These are phyloP conservation scores for Esteya vermicola DNA, from an alignment of 2,329 filamentous ascomycete genomes.

Conservation along the genomic window DNA sequence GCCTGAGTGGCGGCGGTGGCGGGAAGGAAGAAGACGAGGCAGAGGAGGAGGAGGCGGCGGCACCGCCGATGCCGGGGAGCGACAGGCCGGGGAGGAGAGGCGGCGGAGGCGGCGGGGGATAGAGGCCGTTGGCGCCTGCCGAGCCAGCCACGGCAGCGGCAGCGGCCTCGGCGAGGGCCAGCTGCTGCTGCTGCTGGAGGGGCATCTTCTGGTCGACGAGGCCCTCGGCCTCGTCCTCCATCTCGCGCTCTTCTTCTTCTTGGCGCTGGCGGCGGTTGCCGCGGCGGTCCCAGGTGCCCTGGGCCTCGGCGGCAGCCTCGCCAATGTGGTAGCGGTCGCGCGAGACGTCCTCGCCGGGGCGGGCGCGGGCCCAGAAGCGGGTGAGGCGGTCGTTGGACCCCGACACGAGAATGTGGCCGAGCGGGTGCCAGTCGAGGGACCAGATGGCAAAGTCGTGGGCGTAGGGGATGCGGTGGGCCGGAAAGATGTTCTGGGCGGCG, in stretches of 20 bases:
- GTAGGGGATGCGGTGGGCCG: slow-evolving; percentile 72
- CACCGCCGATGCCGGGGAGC: slow-evolving; percentile 36
- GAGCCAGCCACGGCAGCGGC: slow-evolving; percentile 22
- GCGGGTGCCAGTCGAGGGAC: slow-evolving; percentile 95
- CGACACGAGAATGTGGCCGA: slow-evolving; percentile 88
- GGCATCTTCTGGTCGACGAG: slow-evolving; percentile 83
- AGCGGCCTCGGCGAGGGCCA: neutral
- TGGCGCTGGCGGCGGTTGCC: slow-evolving; percentile 65
- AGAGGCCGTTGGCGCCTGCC: slow-evolving; percentile 18
- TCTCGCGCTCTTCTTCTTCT: slow-evolving; percentile 87
- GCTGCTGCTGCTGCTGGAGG: slow-evolving; percentile 27
- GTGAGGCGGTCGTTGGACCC: slow-evolving; percentile 95
- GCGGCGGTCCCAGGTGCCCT: slow-evolving; percentile 84
- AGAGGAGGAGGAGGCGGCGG: no score
- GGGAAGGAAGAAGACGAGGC: no score
- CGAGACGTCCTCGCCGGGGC: slow-evolving; percentile 71
- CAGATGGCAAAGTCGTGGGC: slow-evolving; percentile 94
- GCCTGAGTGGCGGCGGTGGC: no score
- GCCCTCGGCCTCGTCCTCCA: slow-evolving; percentile 85
- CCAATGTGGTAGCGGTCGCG: slow-evolving; percentile 94
- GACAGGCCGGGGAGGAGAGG: slow-evolving; percentile 44
- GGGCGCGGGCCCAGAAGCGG: slow-evolving; percentile 84
- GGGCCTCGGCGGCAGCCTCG: slow-evolving; percentile 80
- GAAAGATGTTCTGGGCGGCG: slow-evolving; percentile 80
- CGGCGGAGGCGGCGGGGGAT: neutral